Conservation (phyloP, 169 alveolate species). For the Ichthyophthirius multifiliis region DNA sequence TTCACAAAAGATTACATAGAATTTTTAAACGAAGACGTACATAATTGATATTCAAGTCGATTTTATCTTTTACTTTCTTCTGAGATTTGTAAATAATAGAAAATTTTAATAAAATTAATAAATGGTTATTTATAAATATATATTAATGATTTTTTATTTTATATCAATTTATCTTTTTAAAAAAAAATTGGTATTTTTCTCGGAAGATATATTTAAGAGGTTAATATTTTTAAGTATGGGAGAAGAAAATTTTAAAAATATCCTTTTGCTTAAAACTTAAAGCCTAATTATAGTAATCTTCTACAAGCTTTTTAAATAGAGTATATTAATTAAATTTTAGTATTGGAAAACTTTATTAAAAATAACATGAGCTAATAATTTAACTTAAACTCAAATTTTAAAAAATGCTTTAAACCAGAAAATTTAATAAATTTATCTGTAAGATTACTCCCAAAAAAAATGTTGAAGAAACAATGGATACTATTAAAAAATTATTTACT, state of each 20-base stretch:
- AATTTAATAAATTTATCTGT: slow-evolving; percentile 57
- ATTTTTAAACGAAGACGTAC: slow-evolving; percentile 58
- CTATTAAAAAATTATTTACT: slow-evolving; percentile 41
- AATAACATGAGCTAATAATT: slow-evolving; percentile 65
- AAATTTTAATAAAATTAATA: slow-evolving; percentile 26
- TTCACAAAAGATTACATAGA: slow-evolving; percentile 51
- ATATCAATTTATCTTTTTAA: too few species aligned
- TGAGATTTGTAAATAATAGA: slow-evolving; percentile 72
- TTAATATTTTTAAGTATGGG: slow-evolving; percentile 28
- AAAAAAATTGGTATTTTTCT: too few species aligned
- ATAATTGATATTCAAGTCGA: slow-evolving; percentile 72
- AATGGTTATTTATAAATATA: too few species aligned
- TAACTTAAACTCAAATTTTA: slow-evolving; percentile 52
- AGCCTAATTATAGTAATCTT: slow-evolving; percentile 48
- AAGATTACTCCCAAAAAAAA: slow-evolving; percentile 72
- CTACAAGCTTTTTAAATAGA: too few species aligned
- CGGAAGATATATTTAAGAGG: too few species aligned
- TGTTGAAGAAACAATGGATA: slow-evolving; percentile 38
- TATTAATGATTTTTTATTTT: too few species aligned
- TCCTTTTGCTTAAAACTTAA: slow-evolving; percentile 32
- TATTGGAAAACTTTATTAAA: slow-evolving; percentile 60
- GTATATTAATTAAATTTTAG: too few species aligned
- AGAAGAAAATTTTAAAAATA: slow-evolving; percentile 26
- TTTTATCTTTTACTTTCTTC: slow-evolving; percentile 71
- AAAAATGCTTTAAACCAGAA: slow-evolving; percentile 59